These are phyloP conservation scores for Rhodotorula diobovata DNA, from an alignment of 768 basidiomycete genomes.

Conservation along the genomic window DNA sequence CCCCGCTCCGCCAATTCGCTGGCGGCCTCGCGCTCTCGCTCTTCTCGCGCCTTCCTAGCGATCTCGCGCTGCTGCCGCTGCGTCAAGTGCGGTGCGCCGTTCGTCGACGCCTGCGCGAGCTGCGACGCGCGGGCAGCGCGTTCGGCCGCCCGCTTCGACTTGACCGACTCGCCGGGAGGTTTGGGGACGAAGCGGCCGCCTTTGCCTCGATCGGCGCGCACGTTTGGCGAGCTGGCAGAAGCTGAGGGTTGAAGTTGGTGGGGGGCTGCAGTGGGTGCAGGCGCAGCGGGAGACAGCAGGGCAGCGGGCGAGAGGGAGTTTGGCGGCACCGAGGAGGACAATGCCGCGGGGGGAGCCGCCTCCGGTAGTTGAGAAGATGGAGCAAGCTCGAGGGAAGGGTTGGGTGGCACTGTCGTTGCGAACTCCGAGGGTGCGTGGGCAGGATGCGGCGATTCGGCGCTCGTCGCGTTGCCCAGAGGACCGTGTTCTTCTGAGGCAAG, in stretches of 20 bases:
- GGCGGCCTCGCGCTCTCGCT: background rate
- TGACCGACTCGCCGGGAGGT: conserved; percentile 24
- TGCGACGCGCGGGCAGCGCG: conserved; percentile 1
- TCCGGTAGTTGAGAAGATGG: background rate
- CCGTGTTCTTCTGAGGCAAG: no score
- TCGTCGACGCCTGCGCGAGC: background rate
- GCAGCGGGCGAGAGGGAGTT: no score
- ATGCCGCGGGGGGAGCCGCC: background rate
- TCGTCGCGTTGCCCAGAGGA: no score
- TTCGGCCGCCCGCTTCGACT: conserved; percentile 10
- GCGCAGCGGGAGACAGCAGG: no score
- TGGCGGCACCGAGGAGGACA: no score
- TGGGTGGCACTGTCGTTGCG: no score
- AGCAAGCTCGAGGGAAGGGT: conserved; percentile 4
- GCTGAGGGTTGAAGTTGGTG: no score
- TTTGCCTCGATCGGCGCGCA: background rate
- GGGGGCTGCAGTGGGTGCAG: background rate
- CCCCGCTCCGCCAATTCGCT: background rate
- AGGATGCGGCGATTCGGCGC: no score
- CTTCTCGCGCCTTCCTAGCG: conserved; percentile 19
- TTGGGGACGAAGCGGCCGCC: conserved; percentile 31
- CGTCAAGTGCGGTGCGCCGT: conserved; percentile 3
- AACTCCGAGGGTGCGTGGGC: no score
- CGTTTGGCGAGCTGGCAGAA: background rate
- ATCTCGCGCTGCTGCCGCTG: conserved; percentile 30